Percentiles rank a stretch among this genome's conserved stretches.
Conservation (phyloP, 2,329 filamentous ascomycete genomes). For the Aschersonia sp. region DNA sequence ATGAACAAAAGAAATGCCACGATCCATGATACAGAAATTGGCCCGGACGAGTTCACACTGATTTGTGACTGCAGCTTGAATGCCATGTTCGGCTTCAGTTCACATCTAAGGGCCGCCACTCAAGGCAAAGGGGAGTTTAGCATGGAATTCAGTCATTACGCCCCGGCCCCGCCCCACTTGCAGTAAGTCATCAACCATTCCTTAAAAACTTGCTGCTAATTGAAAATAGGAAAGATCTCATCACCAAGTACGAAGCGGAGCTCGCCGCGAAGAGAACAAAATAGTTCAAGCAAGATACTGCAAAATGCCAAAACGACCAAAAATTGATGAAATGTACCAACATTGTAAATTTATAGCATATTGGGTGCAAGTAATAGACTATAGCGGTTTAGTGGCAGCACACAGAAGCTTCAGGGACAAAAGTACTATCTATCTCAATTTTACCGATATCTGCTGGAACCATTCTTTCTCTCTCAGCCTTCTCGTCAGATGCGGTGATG, state of each 20-base stretch:
- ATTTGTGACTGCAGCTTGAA: conserved; percentile 87
- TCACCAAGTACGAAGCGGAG: conserved; percentile 45
- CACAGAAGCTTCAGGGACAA: no score
- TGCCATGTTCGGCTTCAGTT: conserved; percentile 95
- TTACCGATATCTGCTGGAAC: no score
- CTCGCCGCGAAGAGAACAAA: conserved; percentile 41
- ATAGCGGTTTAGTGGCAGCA: no score
- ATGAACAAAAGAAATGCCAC: conserved; percentile 94
- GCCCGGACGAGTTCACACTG: conserved; percentile 84
- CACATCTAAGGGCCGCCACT: conserved; percentile 77
- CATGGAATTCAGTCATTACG: conserved; percentile 98
- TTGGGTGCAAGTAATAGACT: no score
- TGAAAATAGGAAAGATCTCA: conserved; percentile 29
- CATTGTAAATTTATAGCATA: no score
- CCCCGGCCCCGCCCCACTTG: conserved; percentile 70
- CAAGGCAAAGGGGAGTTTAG: conserved; percentile 97
- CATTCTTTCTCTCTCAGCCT: no score
- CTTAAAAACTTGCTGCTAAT: no score
- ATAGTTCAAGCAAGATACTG: conserved; percentile 12
- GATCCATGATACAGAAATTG: conserved; percentile 91
- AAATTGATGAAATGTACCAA: no score
- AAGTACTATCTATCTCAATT: no score
- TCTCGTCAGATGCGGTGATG: no score
- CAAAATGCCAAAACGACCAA: neutral
- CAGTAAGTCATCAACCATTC: conserved; percentile 45